Percentiles rank a stretch among this genome's conserved stretches.
Conservation (phyloP, 441 rosid genomes). For the Syzygium malaccense region DNA sequence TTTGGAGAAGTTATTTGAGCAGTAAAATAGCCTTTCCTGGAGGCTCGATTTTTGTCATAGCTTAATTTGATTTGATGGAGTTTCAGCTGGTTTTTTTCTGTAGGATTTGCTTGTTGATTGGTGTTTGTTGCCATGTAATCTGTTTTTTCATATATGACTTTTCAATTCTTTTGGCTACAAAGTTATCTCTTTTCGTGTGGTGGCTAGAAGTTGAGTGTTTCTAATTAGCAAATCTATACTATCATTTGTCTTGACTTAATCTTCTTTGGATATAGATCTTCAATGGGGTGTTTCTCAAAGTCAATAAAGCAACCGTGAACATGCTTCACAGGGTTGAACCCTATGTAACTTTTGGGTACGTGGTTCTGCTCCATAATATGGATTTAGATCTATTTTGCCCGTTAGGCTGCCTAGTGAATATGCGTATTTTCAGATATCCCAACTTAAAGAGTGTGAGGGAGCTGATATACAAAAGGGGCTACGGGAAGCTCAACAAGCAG, state of each 20-base stretch:
- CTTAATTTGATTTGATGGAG: neutral
- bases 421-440: constrained; percentile 36
- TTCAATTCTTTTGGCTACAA: neutral
- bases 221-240: neutral
- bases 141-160: neutral
- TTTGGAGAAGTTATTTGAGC: neutral
- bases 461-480: constrained; percentile 68
- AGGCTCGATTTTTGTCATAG: neutral
- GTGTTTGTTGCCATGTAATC: neutral
- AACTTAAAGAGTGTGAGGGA: constrained; percentile 70
- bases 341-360: constrained; percentile 74
- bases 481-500: constrained; percentile 66
- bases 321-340: constrained; percentile 84
- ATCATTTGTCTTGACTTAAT: neutral
- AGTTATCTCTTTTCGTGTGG: neutral
- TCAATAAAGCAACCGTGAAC: constrained; percentile 74
- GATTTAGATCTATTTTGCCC: neutral
- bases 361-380: neutral
- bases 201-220: neutral
- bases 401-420: neutral
- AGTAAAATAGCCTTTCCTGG: neutral
- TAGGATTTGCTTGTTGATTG: neutral
- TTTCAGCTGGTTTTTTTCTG: neutral
- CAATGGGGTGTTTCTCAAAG: constrained; percentile 81
- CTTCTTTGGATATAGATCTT: constrained; percentile 7